phyloP scores from a whole-genome alignment of 1,139 yeast species.

The Magnusiomyces fungicola region DNA sequence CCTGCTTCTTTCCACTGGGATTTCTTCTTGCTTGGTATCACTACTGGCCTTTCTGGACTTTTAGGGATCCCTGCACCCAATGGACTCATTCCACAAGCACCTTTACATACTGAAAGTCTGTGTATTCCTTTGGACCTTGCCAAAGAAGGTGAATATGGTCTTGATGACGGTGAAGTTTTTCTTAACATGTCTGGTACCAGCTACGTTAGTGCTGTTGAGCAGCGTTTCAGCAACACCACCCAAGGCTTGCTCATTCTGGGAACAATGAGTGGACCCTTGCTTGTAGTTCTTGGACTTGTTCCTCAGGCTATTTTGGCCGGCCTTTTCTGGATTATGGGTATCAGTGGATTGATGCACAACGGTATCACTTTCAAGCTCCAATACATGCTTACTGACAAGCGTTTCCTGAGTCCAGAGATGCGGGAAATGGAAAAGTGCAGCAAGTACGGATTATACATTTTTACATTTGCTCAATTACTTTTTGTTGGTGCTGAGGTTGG shows the following conservation, averaged over 20 bases:
- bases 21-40: conserved; percentile 71
- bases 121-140: conserved; percentile 45
- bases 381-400: conserved; percentile 55
- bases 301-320: conserved; percentile 96
- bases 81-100: conserved; percentile 96
- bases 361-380: conserved; percentile 56
- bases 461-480: conserved; percentile 37
- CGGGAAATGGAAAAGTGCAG: conserved; percentile 26
- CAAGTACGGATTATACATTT: conserved; percentile 42
- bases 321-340: conserved; percentile 86
- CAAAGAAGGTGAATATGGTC: conserved; percentile 23
- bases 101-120: conserved; percentile 76
- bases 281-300: conserved; percentile 71
- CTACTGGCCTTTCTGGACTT: conserved; percentile 81
- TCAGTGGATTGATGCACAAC: conserved; percentile 65
- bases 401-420: conserved; percentile 26
- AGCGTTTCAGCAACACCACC: conserved; percentile 69
- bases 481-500: conserved; percentile 68
- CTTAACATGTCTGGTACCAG: conserved; percentile 4
- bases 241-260: conserved; percentile 83
- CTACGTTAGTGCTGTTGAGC: conserved; percentile 64
- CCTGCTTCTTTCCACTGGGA: conserved; percentile 95
- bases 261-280: conserved; percentile 83
- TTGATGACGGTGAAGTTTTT: conserved; percentile 7
- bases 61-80: conserved; percentile 93